Conservation (phyloP, 495 filamentous ascomycete genomes). For the Penicillium lividum region DNA sequence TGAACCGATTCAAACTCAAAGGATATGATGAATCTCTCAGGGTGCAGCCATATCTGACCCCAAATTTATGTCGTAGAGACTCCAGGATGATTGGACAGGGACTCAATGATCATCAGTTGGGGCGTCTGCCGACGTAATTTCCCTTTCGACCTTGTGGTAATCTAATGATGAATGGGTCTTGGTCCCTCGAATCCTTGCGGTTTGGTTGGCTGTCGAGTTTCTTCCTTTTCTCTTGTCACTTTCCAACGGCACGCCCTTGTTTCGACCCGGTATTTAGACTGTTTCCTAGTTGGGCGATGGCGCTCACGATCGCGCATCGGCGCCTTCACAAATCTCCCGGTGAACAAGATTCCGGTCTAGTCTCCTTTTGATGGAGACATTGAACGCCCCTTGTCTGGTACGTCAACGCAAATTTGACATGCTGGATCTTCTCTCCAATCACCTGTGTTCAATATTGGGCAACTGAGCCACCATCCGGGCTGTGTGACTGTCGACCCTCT, state of each 20-base stretch:
- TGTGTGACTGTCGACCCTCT: constrained; percentile 25
- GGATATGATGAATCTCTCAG: too few relatives aligned
- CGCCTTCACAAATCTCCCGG: constrained; percentile 1
- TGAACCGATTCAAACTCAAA: background rate
- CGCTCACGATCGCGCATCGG: constrained; percentile 1
- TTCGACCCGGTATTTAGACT: background rate
- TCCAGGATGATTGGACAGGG: background rate
- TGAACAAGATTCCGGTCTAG: constrained; percentile 11
- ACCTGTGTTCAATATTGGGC: constrained; percentile 21
- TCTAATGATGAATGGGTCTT: background rate
- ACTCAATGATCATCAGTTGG: background rate
- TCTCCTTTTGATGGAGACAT: constrained; percentile 6
- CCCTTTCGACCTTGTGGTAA: background rate
- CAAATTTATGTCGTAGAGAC: too few relatives aligned
- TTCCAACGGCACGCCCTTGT: constrained; percentile 3
- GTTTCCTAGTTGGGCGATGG: constrained; percentile 1
- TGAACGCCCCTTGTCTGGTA: constrained; percentile 4
- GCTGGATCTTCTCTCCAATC: constrained; percentile 12
- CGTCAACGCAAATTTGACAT: constrained; percentile 10
- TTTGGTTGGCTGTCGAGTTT: background rate
- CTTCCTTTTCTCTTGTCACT: background rate
- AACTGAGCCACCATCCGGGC: constrained; percentile 21
- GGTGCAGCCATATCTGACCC: too few relatives aligned
- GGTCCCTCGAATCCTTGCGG: background rate
- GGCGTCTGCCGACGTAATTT: background rate